Percentiles rank a stretch among this genome's conserved stretches.
Conservation (phyloP, 2,329 filamentous ascomycete genomes). For the Pseudogymnoascus verrucosus region DNA sequence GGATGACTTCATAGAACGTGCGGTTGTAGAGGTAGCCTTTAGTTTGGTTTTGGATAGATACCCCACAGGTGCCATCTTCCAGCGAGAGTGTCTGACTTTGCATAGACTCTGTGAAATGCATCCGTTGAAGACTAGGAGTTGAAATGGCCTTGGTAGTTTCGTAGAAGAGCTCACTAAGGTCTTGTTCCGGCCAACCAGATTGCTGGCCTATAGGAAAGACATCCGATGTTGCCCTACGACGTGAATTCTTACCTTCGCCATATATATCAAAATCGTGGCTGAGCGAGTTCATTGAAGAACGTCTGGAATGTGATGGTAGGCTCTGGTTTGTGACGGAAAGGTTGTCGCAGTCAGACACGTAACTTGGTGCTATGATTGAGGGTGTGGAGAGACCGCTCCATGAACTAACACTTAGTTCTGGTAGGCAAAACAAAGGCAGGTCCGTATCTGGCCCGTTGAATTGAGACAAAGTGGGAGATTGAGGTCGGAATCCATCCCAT, state of each 20-base stretch:
- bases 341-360: neutral
- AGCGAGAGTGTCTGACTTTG: neutral
- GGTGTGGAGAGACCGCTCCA: neutral
- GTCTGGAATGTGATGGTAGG: neutral
- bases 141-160: neutral
- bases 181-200: neutral
- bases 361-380: neutral
- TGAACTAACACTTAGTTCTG: neutral
- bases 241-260: neutral
- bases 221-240: neutral
- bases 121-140: neutral
- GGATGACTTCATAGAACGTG: neutral
- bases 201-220: neutral
- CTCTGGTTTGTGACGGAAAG: neutral
- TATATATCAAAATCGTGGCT: neutral
- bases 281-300: neutral
- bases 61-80: neutral
- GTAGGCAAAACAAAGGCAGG: neutral
- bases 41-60: neutral
- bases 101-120: neutral
- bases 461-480: neutral
- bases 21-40: neutral
- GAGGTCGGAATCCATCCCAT: neutral
- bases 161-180: neutral
- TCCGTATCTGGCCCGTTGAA: neutral